Base-by-base conservation (phyloP, 2,329 filamentous ascomycete species). In the Aspergillus alliaceus region DNA sequence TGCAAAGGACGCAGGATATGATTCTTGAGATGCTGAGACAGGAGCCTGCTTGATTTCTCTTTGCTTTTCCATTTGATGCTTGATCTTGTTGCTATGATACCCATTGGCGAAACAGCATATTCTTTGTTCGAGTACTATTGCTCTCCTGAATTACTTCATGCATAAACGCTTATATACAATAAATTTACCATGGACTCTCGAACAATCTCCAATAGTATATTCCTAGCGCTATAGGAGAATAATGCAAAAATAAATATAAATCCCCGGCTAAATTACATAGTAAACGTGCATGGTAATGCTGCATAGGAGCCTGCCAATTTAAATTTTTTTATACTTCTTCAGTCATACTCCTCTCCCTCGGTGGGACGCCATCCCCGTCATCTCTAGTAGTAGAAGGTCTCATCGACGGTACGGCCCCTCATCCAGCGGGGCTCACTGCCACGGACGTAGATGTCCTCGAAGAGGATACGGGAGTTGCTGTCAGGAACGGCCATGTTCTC, bases 381-480 rank as follows among this genome's bases (percentile, higher is more conserved):
- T 31, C 20, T 75, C 72, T 82, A 80, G 75, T 87, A 88, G 79
- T 89, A 97, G 80, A 88, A 95, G 80, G 92, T 93, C 89, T 98
- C 95, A 72, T 98, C 93, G 54, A 89, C 84, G 59, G 89, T 92
- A 62, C 93, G 86, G 68, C 93, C 93, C 69, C 93, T 87, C 80
- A 96, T 85, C 82, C 89, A 96, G 72, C 86, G 81, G 57, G 93
- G 93, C 86, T 97, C 93, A 60, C 85, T 89, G 66, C 93, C 93
- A 64, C 84, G 83, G 69, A 93, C 92, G 79, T 96, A 98, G 76
- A 97, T 96, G 77, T 97, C 93, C 87, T 99, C 93, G 77, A 85
- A 99, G 68, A 99, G 84, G 67, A 95, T 95, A 78, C 91, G 85
- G 54, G 87, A 80, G 60, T 85, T 96, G 56, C 89, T 75, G 49